These are phyloP conservation scores for Bryoglossum gracile DNA, from an alignment of 495 filamentous ascomycete species.

Conservation along the genomic window DNA sequence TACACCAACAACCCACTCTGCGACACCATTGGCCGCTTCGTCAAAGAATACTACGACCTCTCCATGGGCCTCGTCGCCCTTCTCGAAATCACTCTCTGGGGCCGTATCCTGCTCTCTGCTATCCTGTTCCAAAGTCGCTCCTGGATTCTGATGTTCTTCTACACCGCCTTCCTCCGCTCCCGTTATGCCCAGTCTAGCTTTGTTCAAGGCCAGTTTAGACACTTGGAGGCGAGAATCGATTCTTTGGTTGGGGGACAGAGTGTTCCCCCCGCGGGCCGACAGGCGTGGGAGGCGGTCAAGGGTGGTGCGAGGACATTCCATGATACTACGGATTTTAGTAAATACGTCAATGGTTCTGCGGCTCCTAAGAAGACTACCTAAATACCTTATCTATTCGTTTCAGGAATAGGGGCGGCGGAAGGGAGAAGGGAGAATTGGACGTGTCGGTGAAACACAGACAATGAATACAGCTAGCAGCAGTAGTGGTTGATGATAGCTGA, in stretches of 20 bases:
- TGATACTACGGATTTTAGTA: constrained; percentile 58
- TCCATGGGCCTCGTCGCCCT: constrained; percentile 75
- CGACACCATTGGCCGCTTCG: constrained; percentile 81
- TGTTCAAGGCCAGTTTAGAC: constrained; percentile 71
- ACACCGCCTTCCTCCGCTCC: constrained; percentile 87
- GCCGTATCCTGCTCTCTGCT: constrained; percentile 69
- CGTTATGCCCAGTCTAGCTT: constrained; percentile 87
- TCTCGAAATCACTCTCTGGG: constrained; percentile 73
- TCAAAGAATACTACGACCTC: constrained; percentile 94
- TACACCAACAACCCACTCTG: constrained; percentile 59
- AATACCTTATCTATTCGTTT: no score
- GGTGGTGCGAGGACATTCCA: constrained; percentile 60
- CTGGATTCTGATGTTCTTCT: constrained; percentile 78
- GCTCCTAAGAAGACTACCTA: constrained; percentile 25
- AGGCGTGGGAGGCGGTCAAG: constrained; percentile 82
- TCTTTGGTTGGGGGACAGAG: constrained; percentile 75
- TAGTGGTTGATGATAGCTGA: no score
- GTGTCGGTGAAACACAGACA: constrained; percentile 14
- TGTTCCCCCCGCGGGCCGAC: constrained; percentile 74
- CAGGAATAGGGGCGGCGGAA: no score
- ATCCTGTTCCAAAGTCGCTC: constrained; percentile 82
- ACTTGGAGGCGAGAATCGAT: constrained; percentile 69
- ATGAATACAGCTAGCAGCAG: no score
- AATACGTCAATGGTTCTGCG: constrained; percentile 20
- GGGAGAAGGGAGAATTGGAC: not conserved